Conservation (phyloP, 805 yeast genomes). For the Lipomyces oligophaga region DNA sequence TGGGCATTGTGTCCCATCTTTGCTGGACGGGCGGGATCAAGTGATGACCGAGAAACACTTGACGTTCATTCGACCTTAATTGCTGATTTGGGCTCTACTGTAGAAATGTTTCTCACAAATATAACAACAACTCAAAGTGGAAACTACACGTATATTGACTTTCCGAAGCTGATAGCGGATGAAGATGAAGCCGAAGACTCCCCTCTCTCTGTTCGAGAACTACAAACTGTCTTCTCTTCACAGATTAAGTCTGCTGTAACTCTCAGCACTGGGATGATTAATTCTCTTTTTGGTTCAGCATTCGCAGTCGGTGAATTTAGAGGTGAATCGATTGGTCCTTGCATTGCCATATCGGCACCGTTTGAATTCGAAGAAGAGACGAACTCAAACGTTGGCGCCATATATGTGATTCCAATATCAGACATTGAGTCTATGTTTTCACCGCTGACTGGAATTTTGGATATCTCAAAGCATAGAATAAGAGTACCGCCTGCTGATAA, state of each 20-base stretch:
- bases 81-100: constrained; percentile 6
- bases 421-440: constrained; percentile 20
- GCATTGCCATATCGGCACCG: constrained; percentile 52
- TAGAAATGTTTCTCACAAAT: constrained; percentile 13
- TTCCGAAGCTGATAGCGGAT: constrained; percentile 3
- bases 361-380: constrained; percentile 37
- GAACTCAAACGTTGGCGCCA: constrained; percentile 17
- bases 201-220: background rate
- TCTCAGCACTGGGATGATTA: constrained; percentile 27
- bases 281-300: constrained; percentile 48
- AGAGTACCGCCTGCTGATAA: constrained; percentile 1
- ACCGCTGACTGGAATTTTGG: background rate
- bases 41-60: background rate
- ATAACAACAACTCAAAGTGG: constrained; percentile 4
- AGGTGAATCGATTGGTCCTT: constrained; percentile 36
- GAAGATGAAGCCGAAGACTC: background rate
- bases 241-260: constrained; percentile 6
- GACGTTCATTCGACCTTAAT: constrained; percentile 1
- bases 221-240: background rate
- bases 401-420: constrained; percentile 23
- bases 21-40: constrained; percentile 32
- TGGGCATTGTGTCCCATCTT: constrained; percentile 39
- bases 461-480: constrained; percentile 5
- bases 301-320: constrained; percentile 45
- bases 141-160: constrained; percentile 9